A percentile compares a stretch with the other conserved stretches of the same genome.
These are phyloP conservation scores for Limonium bicolor DNA, from an alignment of 148 eudicot genomes.

Conservation along the genomic window DNA sequence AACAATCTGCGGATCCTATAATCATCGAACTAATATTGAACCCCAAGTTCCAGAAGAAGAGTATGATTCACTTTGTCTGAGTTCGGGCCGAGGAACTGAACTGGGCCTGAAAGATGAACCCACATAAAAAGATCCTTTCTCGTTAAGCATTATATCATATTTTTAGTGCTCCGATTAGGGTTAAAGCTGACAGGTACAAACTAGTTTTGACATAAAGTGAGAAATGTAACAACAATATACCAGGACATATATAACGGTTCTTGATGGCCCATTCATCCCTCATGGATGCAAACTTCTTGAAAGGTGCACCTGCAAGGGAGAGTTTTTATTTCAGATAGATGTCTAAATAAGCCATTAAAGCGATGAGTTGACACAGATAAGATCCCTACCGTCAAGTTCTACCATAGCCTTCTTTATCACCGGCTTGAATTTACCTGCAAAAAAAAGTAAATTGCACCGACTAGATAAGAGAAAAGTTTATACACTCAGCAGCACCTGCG, in stretches of 20 bases:
- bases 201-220: too few relatives aligned
- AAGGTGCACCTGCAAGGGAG: constrained; percentile 66
- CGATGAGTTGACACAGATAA: neutral
- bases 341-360: neutral
- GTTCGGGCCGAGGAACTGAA: constrained; percentile 70
- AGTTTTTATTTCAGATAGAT: neutral
- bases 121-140: neutral
- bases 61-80: constrained; percentile 59
- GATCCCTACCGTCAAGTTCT: constrained; percentile 66
- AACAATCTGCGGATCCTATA: too few relatives aligned
- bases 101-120: constrained; percentile 41
- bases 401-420: constrained; percentile 99
- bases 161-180: too few relatives aligned
- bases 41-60: constrained; percentile 66
- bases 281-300: constrained; percentile 76
- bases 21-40: too few relatives aligned
- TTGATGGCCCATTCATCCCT: constrained; percentile 90
- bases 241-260: constrained; percentile 84
- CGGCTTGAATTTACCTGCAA: constrained; percentile 94
- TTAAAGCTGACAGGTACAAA: too few relatives aligned
- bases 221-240: too few relatives aligned
- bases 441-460: too few relatives aligned
- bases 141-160: neutral
- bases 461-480: too few relatives aligned
- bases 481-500: too few relatives aligned